phyloP scores from a whole-genome alignment of 179 eudicot genomes.

The Amaranthus tricolor region DNA sequence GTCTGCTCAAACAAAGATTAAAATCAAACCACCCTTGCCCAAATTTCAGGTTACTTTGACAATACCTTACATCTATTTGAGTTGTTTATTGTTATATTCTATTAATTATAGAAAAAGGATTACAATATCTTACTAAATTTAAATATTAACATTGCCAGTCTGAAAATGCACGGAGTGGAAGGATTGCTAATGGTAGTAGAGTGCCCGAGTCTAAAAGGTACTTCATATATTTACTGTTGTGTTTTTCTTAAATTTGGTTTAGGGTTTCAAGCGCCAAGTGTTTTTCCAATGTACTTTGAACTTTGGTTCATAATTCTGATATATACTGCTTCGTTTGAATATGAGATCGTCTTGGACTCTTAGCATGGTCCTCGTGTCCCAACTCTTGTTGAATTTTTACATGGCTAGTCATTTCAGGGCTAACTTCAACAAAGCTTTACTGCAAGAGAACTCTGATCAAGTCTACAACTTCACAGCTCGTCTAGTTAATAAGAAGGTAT shows the following conservation, averaged over 20 bases:
- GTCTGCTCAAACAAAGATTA: constrained; percentile 34
- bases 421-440: constrained; percentile 28
- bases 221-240: neutral
- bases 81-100: neutral
- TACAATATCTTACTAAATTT: neutral
- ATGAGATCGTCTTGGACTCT: neutral
- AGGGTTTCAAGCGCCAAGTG: neutral
- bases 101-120: neutral
- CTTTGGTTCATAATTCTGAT: neutral
- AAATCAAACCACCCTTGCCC: constrained; percentile 30
- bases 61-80: neutral
- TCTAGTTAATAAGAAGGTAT: constrained; percentile 43
- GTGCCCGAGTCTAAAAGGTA: constrained; percentile 6
- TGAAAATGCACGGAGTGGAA: constrained; percentile 1
- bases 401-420: constrained; percentile 29
- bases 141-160: neutral
- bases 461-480: constrained; percentile 26
- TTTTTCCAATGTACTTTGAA: neutral
- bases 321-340: neutral
- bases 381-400: constrained; percentile 7
- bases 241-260: neutral
- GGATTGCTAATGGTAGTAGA: neutral
- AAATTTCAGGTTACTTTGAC: constrained; percentile 43
- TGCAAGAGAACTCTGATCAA: constrained; percentile 30
- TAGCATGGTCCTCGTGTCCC: neutral